A percentile compares a stretch with the other conserved stretches of the same genome.
These are phyloP conservation scores for Penicillium sp. DNA, from an alignment of 2,329 filamentous ascomycete species.

Conservation along the genomic window DNA sequence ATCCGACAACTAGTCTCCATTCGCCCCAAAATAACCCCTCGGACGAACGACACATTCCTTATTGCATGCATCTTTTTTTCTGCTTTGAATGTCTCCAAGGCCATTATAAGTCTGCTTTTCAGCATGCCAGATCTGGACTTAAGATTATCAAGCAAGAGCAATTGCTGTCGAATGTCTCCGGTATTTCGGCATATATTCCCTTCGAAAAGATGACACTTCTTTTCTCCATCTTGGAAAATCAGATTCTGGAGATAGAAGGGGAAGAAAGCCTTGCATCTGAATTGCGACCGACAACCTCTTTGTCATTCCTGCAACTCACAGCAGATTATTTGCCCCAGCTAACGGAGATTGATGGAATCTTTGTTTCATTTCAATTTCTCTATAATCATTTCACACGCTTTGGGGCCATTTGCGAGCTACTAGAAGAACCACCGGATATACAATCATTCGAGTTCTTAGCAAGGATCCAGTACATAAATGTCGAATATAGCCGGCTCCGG, in stretches of 20 bases:
- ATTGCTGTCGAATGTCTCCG: not conserved
- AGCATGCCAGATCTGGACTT: conserved; percentile 38
- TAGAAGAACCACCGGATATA: not conserved
- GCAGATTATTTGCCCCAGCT: not conserved
- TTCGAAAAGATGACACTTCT: conserved; percentile 14
- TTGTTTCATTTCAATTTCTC: conserved; percentile 14
- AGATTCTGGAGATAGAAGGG: conserved; percentile 23
- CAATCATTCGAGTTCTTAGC: conserved; percentile 9
- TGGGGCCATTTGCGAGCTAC: conserved; percentile 5
- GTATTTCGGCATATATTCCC: conserved; percentile 12
- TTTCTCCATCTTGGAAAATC: conserved; percentile 22
- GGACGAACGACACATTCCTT: conserved; percentile 41
- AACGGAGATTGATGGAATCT: conserved; percentile 15
- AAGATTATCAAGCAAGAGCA: conserved; percentile 31
- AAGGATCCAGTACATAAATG: conserved; percentile 4
- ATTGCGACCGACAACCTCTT: conserved; percentile 7
- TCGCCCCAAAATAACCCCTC: conserved; percentile 38
- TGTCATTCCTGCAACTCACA: not conserved
- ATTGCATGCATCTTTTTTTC: conserved; percentile 58
- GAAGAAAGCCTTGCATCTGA: conserved; percentile 7
- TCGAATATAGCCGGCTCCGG: conserved; percentile 10
- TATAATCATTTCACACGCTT: conserved; percentile 21
- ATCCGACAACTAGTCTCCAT: conserved; percentile 45
- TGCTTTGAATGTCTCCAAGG: conserved; percentile 61
- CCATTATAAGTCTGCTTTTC: conserved; percentile 50